Conservation (phyloP, 768 basidiomycete species). For the Filobasidium wieringae region DNA sequence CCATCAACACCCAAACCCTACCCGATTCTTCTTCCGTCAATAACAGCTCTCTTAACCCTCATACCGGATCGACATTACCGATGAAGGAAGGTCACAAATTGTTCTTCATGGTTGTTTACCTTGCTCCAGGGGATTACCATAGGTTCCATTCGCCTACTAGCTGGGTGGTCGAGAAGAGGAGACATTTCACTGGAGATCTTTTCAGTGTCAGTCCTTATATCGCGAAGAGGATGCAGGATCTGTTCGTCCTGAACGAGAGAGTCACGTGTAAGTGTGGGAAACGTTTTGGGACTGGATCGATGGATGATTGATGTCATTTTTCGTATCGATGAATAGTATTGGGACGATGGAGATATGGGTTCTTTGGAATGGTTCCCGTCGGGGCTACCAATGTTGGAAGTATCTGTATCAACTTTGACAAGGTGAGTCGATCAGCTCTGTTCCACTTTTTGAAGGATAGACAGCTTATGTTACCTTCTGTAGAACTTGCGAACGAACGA, state of each 20-base stretch:
- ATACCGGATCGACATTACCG: slow-evolving; percentile 9
- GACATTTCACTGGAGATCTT: slow-evolving; percentile 91
- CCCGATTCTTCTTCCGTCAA: background rate
- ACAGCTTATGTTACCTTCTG: background rate
- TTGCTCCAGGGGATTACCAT: slow-evolving; percentile 97
- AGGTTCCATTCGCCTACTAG: slow-evolving; percentile 90
- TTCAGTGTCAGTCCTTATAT: slow-evolving; percentile 96
- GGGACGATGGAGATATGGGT: slow-evolving; percentile 87
- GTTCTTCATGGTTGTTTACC: slow-evolving; percentile 89
- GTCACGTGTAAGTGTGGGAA: slow-evolving; percentile 49
- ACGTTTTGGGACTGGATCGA: background rate
- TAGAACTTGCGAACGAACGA: slow-evolving; percentile 82
- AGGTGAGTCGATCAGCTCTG: slow-evolving; percentile 42
- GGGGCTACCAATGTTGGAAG: slow-evolving; percentile 97
- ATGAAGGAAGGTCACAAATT: slow-evolving; percentile 67
- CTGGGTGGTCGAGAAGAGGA: slow-evolving; percentile 91
- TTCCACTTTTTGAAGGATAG: slow-evolving; percentile 2
- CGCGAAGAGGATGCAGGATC: slow-evolving; percentile 75
- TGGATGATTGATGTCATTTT: background rate
- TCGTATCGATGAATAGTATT: slow-evolving; percentile 44
- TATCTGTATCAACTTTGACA: slow-evolving; percentile 91
- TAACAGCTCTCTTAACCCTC: background rate
- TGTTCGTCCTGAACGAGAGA: slow-evolving; percentile 97
- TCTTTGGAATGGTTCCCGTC: slow-evolving; percentile 95
- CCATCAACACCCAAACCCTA: slow-evolving; percentile 1